Conservation (phyloP, 495 filamentous ascomycete species). For the Beverwykella pulmonaria region DNA sequence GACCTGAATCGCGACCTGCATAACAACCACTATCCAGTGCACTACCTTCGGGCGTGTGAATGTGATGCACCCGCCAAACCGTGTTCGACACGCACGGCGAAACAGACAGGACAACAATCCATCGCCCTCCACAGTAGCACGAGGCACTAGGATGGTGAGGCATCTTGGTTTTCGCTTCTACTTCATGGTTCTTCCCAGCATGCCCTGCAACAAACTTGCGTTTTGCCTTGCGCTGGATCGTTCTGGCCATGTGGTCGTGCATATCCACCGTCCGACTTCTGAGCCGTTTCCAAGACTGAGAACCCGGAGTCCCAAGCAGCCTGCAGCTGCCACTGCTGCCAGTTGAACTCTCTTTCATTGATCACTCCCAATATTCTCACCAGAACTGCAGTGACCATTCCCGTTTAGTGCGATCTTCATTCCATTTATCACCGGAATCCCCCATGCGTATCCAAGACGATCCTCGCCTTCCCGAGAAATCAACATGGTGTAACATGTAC, state of each 20-base stretch:
- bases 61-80: too few species aligned
- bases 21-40: too few species aligned
- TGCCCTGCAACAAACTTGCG: not conserved
- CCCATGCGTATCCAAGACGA: not conserved
- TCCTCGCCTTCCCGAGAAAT: not conserved
- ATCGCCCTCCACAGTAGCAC: too few species aligned
- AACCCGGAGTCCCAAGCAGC: not conserved
- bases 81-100: too few species aligned
- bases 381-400: not conserved
- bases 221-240: not conserved
- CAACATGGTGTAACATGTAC: not conserved
- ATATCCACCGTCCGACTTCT: not conserved
- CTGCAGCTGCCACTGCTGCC: not conserved
- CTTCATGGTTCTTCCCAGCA: not conserved
- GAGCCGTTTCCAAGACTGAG: not conserved
- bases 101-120: too few species aligned
- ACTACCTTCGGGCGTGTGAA: too few species aligned
- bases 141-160: too few species aligned
- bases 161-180: too few species aligned
- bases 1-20: too few species aligned
- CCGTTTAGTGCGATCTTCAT: not conserved
- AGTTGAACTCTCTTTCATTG: not conserved
- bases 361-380: not conserved
- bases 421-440: not conserved
- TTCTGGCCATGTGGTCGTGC: not conserved